Evolutionary conservation across 2,329 filamentous ascomycete genomes (phyloP).

Genomic region (Thielaviopsis populi): DNA sequence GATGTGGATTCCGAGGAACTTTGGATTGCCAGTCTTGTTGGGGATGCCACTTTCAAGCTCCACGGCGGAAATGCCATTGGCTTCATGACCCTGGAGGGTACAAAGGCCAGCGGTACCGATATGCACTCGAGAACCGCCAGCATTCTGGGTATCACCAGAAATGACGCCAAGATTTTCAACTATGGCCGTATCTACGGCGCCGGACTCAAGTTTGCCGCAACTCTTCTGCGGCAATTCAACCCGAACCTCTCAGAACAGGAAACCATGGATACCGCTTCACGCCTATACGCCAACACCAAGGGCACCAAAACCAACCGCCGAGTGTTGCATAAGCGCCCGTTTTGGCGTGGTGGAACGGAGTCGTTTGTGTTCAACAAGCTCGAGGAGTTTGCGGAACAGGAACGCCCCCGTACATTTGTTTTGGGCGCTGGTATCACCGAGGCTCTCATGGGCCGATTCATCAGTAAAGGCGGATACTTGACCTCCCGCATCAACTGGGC

Average conservation of each 20-base stretch:
- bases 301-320: slow-evolving; percentile 71
- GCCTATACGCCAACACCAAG: slow-evolving; percentile 79
- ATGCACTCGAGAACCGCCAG: slow-evolving; percentile 83
- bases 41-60: slow-evolving; percentile 85
- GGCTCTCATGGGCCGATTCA: slow-evolving; percentile 74
- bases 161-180: slow-evolving; percentile 95
- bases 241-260: slow-evolving; percentile 64
- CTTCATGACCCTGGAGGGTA: slow-evolving; percentile 97
- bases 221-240: slow-evolving; percentile 85
- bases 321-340: slow-evolving; percentile 53
- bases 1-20: slow-evolving; percentile 96
- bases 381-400: slow-evolving; percentile 94
- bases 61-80: slow-evolving; percentile 95
- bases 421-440: slow-evolving; percentile 92
- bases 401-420: slow-evolving; percentile 76
- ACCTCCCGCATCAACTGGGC: slow-evolving; percentile 98
- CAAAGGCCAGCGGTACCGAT: slow-evolving; percentile 85
- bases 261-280: slow-evolving; percentile 59
- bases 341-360: slow-evolving; percentile 94
- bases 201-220: slow-evolving; percentile 82
- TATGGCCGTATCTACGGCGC: slow-evolving; percentile 99
- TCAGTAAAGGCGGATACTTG: slow-evolving; percentile 82
- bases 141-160: slow-evolving; percentile 85
- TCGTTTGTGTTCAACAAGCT: slow-evolving; percentile 97
- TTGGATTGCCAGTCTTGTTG: slow-evolving; percentile 93